Evolutionary conservation across 352 stramenopile species (phyloP), one percentile per base, ranked within the genome.

Genomic region (Thraustochytrium sp.): DNA sequence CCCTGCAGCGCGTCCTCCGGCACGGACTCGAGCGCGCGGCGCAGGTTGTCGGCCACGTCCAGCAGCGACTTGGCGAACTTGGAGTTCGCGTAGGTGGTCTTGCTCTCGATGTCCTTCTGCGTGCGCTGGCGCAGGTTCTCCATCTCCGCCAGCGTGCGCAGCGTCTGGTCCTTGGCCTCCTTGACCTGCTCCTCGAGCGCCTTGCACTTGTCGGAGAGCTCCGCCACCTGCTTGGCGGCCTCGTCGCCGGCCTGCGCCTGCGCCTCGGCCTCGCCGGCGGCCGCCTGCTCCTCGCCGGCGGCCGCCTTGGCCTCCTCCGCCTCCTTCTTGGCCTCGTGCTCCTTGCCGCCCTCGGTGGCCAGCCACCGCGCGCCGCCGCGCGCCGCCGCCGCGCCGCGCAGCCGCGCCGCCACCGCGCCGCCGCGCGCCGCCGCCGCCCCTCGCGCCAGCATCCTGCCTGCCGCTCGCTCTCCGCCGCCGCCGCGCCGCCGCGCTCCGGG

Each of bases 21-120:
- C 2, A 94, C 90, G 16, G 92, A 94, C 72, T 96, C 90, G 77
- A 99, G 89, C 4, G 96, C 97, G 46, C 96, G 92, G 80, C 94
- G 90, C 42, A 99, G 91, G 88, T 99, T 98, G 90, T 99, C 97
- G 59, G 95, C 97, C 31, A 98, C 95, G 82, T 99, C 96, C 83
- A 99, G 89, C 72, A 99, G 87, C 76, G 88, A 91, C 90, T 98
- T 98, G 82, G 95, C 94, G 87, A 99, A 98, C 82, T 95, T 97
- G 74, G 91, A 92, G 82, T 98, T 97, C 78, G 95, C 94, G 89
- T 97, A 99, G 64, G 95, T 91, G 42, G 91, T 86, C 53, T 94
- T 96, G 51, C 95, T 94, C 76, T 93, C 90, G 44, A 98, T 93
- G 87, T 99, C 97, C 8, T 93, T 86, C 78, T 90, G 87, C 77